Base-by-base conservation (phyloP, 2,329 filamentous ascomycete species). In the Alternaria rosae region DNA sequence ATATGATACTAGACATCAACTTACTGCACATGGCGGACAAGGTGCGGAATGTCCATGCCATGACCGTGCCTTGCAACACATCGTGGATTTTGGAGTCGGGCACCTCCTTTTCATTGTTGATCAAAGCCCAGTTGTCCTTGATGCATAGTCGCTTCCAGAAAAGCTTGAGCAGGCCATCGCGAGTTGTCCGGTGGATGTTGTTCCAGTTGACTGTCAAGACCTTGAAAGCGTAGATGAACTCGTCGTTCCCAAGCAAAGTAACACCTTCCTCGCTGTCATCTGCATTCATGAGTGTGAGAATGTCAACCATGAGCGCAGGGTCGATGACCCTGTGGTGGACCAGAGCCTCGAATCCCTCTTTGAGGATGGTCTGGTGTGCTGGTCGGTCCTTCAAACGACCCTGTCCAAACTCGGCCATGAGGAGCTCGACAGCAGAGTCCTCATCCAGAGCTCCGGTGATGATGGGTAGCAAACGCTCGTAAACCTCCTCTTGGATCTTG, bases 91-190 rank as follows among this genome's bases (percentile, higher is more conserved):
- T 86, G 4, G 83, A 81, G 72, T 97, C 93, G 59, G 88, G 88
- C 75, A 92, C 91, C 61, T 90, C 84, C 50, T 90, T 88, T 1
- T 91, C 94, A 68, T 92, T 88, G 74, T 95, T 94, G 74, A 96
- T 86, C 61, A 83, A 84, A 25, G 86, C 83, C 95, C 95, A 99
- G 75, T 97, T 88, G 76, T 97, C 94, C 52, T 89, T 88, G 68
- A 94, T 86, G 72, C 91, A 91, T 64, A 93, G 90, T 56, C 95
- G 88, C 74, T 95, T 91, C 95, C 95, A 99, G 65, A 98, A 92
- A n/a, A 88, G 79, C 62, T 82, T 84, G 53, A 87, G 80, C 35
- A 85, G 75, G 30, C 84, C 81, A 25, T 89, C 85, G 65, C 74
- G 74, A 21, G 72, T 73, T 15, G 70, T 74, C 38, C 69, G 68